Evolutionary conservation across 2,329 filamentous ascomycete genomes (phyloP).

Genomic region (Sphaerulina vaccinii): DNA sequence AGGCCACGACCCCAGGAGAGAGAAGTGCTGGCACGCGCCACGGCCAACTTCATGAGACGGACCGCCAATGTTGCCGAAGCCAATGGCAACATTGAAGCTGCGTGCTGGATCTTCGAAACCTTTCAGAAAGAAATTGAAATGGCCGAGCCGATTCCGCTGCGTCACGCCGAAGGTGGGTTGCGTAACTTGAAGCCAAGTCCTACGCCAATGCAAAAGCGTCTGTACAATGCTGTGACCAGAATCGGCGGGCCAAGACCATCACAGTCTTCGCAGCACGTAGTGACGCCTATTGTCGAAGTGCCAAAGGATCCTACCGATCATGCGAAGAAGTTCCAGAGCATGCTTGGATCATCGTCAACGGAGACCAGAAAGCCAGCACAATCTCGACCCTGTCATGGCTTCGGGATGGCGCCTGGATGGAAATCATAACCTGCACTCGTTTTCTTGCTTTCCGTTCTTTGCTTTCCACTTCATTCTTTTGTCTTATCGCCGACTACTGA

Average conservation of each 20-base stretch:
- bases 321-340: not conserved
- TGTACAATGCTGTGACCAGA: not conserved
- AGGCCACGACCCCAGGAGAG: not conserved
- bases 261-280: not conserved
- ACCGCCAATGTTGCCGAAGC: not conserved
- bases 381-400: no score
- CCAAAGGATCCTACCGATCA: not conserved
- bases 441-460: no score
- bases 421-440: no score
- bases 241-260: no score
- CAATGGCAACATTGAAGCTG: not conserved
- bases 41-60: not conserved
- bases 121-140: not conserved
- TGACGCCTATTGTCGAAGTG: not conserved
- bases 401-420: no score
- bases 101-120: not conserved
- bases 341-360: not conserved
- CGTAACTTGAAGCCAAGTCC: fast-evolving
- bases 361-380: no score
- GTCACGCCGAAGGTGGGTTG: not conserved
- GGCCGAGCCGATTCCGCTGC: not conserved
- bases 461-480: no score
- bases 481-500: no score
- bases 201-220: not conserved
- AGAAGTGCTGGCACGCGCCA: no score